Base-by-base conservation (phyloP, 2,329 filamentous ascomycete species). In the Fusarium sp. region DNA sequence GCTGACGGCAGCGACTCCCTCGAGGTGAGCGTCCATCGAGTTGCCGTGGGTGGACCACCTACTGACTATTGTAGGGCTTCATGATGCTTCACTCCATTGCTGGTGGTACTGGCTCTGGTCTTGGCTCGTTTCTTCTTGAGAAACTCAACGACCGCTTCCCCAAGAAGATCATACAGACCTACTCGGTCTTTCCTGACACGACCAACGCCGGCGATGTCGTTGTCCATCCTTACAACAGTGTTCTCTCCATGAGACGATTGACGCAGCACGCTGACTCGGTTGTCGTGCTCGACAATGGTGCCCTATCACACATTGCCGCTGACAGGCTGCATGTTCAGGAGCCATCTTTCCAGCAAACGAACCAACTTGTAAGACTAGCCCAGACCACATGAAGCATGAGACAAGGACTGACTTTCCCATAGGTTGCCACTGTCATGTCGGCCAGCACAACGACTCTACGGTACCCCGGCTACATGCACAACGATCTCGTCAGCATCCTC, bases 401-500 rank as follows among this genome's bases (percentile, higher is more conserved):
- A n/a, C 22, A 18, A 24, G 9, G 50, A 56, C 61, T 74, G 31
- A 70, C 54, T 80, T 31, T 27, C 10, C 41, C 24, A n/a, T 57
- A 93, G 90, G 89, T 97, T 5, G 97, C 95, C 9, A 99, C 97
- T 1, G 97, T 99, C 82, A 99, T 99, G 97, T 98, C 95, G 39
- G 97, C 97, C 43, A 97, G 95, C 81, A 99, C 97, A 5, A 98
- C 96, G 11, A 98, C 97, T 3, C 91, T 99, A 60, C 91, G 97
- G 81, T 99, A 99, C 82, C 97, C 97, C 2, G 97, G 97, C 43
- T 99, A 99, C 85, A 99, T 99, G 97, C 97, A 99, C 87, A 99
- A 99, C 83, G 97, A 99, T 81, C 92, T 99, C 18, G 95, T 98
- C 80, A 97, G 96, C 83, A 98, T 99, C 78, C 90, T 99, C 67